Percentiles rank a stretch among this genome's conserved stretches.
Evolutionary conservation across 2,329 filamentous ascomycete species (phyloP).

Genomic region (Calonectria montana): DNA sequence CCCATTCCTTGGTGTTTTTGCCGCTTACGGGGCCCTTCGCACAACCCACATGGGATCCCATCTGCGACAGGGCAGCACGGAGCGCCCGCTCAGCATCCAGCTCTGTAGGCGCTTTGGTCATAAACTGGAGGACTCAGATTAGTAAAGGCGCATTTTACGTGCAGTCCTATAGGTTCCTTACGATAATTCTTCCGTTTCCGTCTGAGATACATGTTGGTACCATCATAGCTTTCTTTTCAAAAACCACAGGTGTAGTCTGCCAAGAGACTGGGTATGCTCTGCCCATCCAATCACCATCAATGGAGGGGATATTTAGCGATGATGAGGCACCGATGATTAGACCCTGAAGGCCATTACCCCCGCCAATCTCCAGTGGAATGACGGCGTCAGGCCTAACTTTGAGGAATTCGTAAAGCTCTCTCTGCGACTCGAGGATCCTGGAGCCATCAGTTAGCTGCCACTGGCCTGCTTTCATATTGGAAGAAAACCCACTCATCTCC

Average conservation of each 20-base stretch:
- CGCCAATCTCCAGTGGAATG: constrained; percentile 57
- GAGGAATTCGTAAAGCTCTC: constrained; percentile 22
- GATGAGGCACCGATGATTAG: constrained; percentile 51
- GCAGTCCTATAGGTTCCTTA: constrained; percentile 22
- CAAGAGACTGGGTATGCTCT: constrained; percentile 43
- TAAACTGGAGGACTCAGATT: neutral
- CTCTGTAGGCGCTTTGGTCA: constrained; percentile 41
- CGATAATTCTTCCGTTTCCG: constrained; percentile 37
- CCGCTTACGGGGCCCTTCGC: constrained; percentile 47
- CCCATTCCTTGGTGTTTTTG: constrained; percentile 46
- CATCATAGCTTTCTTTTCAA: constrained; percentile 49
- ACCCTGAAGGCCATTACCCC: constrained; percentile 61
- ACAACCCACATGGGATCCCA: constrained; percentile 48
- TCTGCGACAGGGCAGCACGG: constrained; percentile 30
- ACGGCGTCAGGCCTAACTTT: constrained; percentile 46
- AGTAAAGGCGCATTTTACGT: neutral
- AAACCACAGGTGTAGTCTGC: constrained; percentile 40
- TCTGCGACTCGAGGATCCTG: constrained; percentile 5
- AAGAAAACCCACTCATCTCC: constrained; percentile 22
- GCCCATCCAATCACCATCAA: constrained; percentile 55
- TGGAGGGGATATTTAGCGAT: constrained; percentile 48
- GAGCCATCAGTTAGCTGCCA: neutral
- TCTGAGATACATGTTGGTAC: constrained; percentile 41
- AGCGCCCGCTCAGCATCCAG: constrained; percentile 29
- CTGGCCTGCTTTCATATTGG: neutral